Percentiles rank a stretch among this genome's conserved stretches.
Conservation (phyloP, 139 green algal genomes). For the Chlorella vulgaris region DNA sequence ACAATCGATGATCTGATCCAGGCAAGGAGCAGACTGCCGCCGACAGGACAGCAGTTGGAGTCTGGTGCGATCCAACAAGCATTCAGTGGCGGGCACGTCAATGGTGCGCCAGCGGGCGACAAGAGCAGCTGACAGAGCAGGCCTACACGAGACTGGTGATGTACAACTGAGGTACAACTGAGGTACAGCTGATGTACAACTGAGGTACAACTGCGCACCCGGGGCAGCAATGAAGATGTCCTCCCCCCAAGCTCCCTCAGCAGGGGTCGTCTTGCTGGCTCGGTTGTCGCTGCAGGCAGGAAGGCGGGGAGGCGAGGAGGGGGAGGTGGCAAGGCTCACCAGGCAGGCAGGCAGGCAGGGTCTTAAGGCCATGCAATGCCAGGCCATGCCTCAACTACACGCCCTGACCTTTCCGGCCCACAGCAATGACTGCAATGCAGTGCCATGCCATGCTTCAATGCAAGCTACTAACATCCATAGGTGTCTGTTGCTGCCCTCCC, state of each 20-base stretch:
- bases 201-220: not conserved
- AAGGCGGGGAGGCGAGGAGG: not conserved
- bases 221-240: slow-evolving; percentile 47
- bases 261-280: not conserved
- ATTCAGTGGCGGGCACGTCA: not conserved
- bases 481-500: no score
- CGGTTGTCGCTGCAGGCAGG: slow-evolving; percentile 24
- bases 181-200: no score
- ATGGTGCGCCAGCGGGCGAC: no score
- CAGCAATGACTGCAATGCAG: no score
- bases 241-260: slow-evolving; percentile 16
- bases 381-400: not conserved
- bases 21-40: not conserved
- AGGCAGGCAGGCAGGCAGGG: not conserved
- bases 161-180: not conserved
- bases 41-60: not conserved
- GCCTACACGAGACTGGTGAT: no score
- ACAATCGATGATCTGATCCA: no score
- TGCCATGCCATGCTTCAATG: no score
- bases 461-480: no score
- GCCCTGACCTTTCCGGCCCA: no score
- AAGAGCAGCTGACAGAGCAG: no score
- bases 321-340: not conserved
- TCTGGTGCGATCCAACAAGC: not conserved
- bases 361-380: not conserved